Base-by-base conservation (phyloP, 352 stramenopile species). In the Phytophthora constricta region DNA sequence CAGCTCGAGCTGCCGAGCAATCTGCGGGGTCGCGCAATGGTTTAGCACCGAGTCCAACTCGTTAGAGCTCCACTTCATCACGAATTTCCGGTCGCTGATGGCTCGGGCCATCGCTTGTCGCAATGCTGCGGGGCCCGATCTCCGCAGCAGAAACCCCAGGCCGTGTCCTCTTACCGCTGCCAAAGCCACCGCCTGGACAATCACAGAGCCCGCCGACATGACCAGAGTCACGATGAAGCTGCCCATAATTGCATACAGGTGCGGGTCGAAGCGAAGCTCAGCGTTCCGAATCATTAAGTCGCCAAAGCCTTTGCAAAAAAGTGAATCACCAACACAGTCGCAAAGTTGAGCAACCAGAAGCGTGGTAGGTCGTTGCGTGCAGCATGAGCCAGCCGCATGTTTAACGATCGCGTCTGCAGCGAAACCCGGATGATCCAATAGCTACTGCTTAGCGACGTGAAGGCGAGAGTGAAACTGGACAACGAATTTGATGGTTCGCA, bases 241-340 rank as follows among this genome's bases (percentile, higher is more conserved):
- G 14, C 71, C 67, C n/a, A 67, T 48, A 27, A 79, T 73, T n/a
- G 71, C 71, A 46, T 79, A 76, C 13, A 79, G 52, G 42, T 79
- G 71, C 25, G 71, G 71, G 14, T 79, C 71, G 2, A 65, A 79
- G 56, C 46, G 71, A 28, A 79, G 39, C 26, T 66, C 54, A 2
- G 65, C 49, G 8, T 70, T 62, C 16, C 62, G 37, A 26, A 70
- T 52, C 0, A 71, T 14, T n/a, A 63, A 51, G 31, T 79, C 61
- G 14, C 57, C 51, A 9, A 34, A 27, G 11, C 28, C 48, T 22
- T 79, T 79, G 58, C 58, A 73, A 16, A 27, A 56, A 69, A 70
- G 42, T 78, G 65, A 25, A 79, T 71, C 20, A 58, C 27, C 16
- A 79, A 27, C 13, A 64, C 58, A 4, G 65, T 58, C 5, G 31